phyloP scores from a whole-genome alignment of 208 protist species.

The Leishmania lainsoni region DNA sequence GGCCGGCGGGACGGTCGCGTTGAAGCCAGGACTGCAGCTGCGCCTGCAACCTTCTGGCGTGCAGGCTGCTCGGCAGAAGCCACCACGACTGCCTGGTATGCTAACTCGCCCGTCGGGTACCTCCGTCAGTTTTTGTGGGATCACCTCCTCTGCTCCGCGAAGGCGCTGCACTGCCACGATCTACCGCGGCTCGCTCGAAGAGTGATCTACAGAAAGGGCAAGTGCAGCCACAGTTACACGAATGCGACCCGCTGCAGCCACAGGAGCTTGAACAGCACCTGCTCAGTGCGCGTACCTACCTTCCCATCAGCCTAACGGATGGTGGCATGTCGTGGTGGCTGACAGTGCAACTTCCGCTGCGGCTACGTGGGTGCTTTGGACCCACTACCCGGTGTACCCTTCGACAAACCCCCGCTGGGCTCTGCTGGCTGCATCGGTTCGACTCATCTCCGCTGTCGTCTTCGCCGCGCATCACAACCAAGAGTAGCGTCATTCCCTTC shows the following conservation, averaged over 20 bases:
- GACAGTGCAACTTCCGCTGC: slow-evolving; percentile 30
- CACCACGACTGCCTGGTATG: not conserved
- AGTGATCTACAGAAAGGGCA: not conserved
- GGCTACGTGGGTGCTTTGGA: slow-evolving; percentile 37
- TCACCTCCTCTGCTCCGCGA: not conserved
- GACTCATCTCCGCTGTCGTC: not conserved
- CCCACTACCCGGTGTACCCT: slow-evolving; percentile 26
- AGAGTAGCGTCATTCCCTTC: not conserved
- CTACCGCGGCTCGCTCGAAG: not conserved
- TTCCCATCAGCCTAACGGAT: slow-evolving; percentile 33
- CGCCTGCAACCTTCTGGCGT: not conserved
- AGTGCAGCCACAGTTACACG: not conserved
- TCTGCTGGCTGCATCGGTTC: slow-evolving; percentile 24
- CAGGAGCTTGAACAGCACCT: not conserved
- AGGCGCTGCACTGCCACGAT: not conserved
- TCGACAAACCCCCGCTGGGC: slow-evolving; percentile 18
- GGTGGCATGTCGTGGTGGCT: slow-evolving; percentile 46
- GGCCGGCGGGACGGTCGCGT: not conserved
- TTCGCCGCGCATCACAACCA: not conserved
- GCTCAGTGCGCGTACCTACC: slow-evolving; percentile 15
- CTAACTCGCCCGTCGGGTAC: not conserved
- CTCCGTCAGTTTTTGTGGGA: not conserved
- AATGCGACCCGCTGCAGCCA: not conserved
- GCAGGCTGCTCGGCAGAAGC: not conserved
- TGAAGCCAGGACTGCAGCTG: not conserved